phyloP scores from a whole-genome alignment of 768 basidiomycete species.

The Gloeostereum incarnatum region DNA sequence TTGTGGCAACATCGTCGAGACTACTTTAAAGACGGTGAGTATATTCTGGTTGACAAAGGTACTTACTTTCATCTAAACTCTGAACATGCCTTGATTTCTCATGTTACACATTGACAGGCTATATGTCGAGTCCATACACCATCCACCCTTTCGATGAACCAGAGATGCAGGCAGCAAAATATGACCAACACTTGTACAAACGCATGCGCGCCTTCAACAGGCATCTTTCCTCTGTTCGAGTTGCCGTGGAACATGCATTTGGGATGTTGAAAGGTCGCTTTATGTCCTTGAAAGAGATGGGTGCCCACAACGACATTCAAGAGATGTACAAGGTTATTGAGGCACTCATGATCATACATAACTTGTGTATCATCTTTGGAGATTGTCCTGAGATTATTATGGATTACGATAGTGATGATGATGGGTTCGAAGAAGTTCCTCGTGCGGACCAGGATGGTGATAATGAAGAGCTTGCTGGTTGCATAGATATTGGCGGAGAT shows the following conservation, averaged over 20 bases:
- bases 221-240: constrained; percentile 22
- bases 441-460: constrained; percentile 1
- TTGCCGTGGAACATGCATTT: constrained; percentile 29
- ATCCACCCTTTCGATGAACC: constrained; percentile 16
- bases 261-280: constrained; percentile 31
- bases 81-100: not conserved
- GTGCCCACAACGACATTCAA: constrained; percentile 7
- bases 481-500: not conserved
- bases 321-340: constrained; percentile 10
- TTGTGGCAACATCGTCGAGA: constrained; percentile 11
- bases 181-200: not conserved
- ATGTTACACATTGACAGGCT: constrained; percentile 9
- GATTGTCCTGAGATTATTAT: constrained; percentile 1
- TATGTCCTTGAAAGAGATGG: constrained; percentile 18
- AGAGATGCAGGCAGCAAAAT: constrained; percentile 8
- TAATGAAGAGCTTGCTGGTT: constrained; percentile 1
- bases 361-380: constrained; percentile 6
- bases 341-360: constrained; percentile 11
- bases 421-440: not conserved
- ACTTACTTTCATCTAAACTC: not conserved
- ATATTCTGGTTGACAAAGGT: constrained; percentile 15
- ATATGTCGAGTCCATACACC: constrained; percentile 13
- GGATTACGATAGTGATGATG: not conserved
- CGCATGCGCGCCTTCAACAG: constrained; percentile 18
- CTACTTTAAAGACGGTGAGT: constrained; percentile 11